phyloP scores from a whole-genome alignment of 768 basidiomycete genomes.

The Podaxis sp. region DNA sequence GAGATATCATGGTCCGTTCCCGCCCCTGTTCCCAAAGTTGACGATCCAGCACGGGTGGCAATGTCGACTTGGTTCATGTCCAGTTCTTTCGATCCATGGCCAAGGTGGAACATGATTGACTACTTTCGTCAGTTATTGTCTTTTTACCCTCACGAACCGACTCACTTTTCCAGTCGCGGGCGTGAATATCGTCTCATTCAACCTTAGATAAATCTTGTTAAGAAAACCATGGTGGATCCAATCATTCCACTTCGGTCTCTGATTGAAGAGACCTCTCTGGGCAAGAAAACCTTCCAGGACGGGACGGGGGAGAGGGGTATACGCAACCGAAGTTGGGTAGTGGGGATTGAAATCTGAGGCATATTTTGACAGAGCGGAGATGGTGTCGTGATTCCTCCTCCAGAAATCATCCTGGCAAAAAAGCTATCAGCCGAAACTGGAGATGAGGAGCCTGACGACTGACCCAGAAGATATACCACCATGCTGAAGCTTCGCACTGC shows the following conservation, averaged over 20 bases:
- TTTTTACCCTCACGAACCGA: background rate
- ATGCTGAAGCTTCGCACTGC: slow-evolving; percentile 47
- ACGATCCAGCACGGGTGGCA: slow-evolving; percentile 46
- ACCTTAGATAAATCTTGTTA: slow-evolving; percentile 68
- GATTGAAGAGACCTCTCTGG: slow-evolving; percentile 58
- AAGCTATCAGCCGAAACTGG: background rate
- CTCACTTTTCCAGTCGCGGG: slow-evolving; percentile 7
- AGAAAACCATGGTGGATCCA: slow-evolving; percentile 64
- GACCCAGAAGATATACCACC: slow-evolving; percentile 86
- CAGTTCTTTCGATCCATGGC: slow-evolving; percentile 45
- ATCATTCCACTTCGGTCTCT: slow-evolving; percentile 38
- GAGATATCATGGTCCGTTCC: slow-evolving; percentile 70
- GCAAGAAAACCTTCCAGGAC: slow-evolving; percentile 62
- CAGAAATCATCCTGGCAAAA: slow-evolving; percentile 67
- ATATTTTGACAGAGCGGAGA: slow-evolving; percentile 45
- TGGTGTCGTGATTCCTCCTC: slow-evolving; percentile 64
- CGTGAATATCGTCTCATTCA: slow-evolving; percentile 64
- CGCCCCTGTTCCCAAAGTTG: slow-evolving; percentile 63
- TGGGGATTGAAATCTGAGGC: slow-evolving; percentile 68
- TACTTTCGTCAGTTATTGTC: slow-evolving; percentile 21
- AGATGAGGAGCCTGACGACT: slow-evolving; percentile 18
- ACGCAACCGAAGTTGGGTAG: slow-evolving; percentile 71
- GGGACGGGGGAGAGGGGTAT: slow-evolving; percentile 62
- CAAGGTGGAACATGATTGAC: slow-evolving; percentile 66
- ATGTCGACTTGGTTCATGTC: slow-evolving; percentile 66